Base-by-base conservation (phyloP, 805 yeast species). In the Metschnikowia lachancei region DNA sequence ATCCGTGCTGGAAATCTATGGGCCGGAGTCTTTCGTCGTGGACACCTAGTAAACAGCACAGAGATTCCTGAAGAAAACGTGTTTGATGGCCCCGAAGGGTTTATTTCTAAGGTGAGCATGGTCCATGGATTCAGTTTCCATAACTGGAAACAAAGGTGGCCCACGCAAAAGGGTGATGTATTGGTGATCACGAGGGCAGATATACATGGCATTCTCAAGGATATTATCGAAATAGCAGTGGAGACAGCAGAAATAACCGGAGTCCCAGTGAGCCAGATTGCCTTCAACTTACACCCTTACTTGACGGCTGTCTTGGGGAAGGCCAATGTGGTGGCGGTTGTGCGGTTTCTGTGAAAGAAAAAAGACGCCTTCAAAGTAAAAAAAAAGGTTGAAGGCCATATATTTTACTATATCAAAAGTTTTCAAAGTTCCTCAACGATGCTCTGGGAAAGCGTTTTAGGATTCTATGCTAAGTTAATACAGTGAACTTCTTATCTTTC, bases 11-110 rank as follows among this genome's bases (percentile, higher is more conserved):
- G 41, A 10, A 4, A 8, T 12, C 14, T 45, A 12, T 45, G 48
- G 48, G 43, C 40, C 12, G 48, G 48, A 8, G 14, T 45, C 2
- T 45, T 29, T 35, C 36, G 48, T 19, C 14, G 26, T 3, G 48
- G 48, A 5, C 6, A 10, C 3, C 37, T 45, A 13, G 31, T 39
- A 7, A 39, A 45, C 24, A n/a, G n/a, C n/a, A n/a, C n/a, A n/a
- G n/a, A n/a, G n/a, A n/a, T n/a, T n/a, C n/a, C n/a, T n/a, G n/a
- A n/a, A n/a, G n/a, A n/a, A n/a, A n/a, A n/a, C n/a, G n/a, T n/a
- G n/a, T n/a, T n/a, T n/a, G n/a, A n/a, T 43, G 26, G 24, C 3
- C 47, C 47, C 10, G 41, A 38, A 4, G 35, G 35, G 8, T 38
- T 43, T 5, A 26, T 43, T 8, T 3, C 29, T 13, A 14, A 17